Conservation (phyloP, 257 asterid genomes). For the Jasminum sambac region DNA sequence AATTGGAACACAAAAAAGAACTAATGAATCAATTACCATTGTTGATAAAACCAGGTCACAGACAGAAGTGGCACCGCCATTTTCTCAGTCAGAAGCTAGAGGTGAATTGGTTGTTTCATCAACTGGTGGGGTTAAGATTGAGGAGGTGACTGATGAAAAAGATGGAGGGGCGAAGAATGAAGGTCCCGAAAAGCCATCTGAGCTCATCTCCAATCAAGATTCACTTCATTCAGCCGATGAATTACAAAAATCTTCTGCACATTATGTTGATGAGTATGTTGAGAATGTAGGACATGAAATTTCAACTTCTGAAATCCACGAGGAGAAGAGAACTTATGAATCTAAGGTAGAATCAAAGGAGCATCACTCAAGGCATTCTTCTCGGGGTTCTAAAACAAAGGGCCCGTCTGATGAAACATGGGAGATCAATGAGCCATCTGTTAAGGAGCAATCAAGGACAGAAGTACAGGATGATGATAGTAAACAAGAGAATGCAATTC, state of each 20-base stretch:
- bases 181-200: constrained; percentile 29
- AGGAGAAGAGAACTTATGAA: constrained; percentile 43
- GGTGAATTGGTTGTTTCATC: constrained; percentile 32
- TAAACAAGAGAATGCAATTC: constrained; percentile 33
- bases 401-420: constrained; percentile 86
- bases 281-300: constrained; percentile 55
- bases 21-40: constrained; percentile 23
- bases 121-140: constrained; percentile 25
- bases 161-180: constrained; percentile 26
- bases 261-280: constrained; percentile 59
- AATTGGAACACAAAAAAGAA: constrained; percentile 38
- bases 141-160: constrained; percentile 33
- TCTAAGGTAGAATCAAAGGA: constrained; percentile 39
- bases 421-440: constrained; percentile 58
- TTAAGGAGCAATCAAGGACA: constrained; percentile 34
- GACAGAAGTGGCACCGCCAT: constrained; percentile 29
- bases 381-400: constrained; percentile 45
- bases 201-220: constrained; percentile 38
- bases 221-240: constrained; percentile 63
- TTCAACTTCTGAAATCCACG: constrained; percentile 47
- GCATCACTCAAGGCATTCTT: constrained; percentile 36
- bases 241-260: constrained; percentile 59
- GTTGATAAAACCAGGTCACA: constrained; percentile 35
- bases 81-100: constrained; percentile 33
- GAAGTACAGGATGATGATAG: constrained; percentile 43